Percentiles rank a stretch among this genome's conserved stretches.
Evolutionary conservation across 169 alveolate species (phyloP).

Genomic region (Pseudocohnilembus persalinus): DNA sequence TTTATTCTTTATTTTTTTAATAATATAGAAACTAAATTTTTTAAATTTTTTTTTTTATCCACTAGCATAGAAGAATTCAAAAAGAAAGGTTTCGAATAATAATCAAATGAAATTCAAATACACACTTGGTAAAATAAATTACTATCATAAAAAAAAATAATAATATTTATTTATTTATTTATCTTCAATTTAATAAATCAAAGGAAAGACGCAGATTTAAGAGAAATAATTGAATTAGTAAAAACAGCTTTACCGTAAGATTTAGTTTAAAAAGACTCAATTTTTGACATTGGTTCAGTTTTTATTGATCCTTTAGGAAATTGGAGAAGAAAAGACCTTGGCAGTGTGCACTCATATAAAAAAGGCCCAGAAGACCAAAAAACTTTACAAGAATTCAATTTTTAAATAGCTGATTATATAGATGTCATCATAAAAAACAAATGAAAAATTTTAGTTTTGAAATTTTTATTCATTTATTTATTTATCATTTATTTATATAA

Average conservation of each 20-base stretch:
- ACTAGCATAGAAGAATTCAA: background rate
- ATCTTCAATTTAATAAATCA: no score
- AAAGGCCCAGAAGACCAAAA: background rate
- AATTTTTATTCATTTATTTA: no score
- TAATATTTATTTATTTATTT: no score
- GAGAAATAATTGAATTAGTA: background rate
- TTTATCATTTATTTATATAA: no score
- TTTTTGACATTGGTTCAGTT: background rate
- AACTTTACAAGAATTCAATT: background rate
- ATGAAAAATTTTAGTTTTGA: no score
- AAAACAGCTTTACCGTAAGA: background rate
- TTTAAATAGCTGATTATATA: background rate
- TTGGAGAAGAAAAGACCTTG: background rate
- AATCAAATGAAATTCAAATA: background rate
- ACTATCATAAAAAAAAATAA: no score
- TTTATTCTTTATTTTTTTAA: no score
- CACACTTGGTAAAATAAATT: background rate
- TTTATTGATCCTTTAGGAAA: background rate
- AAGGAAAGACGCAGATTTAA: background rate
- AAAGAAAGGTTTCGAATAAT: background rate
- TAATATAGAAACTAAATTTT: no score
- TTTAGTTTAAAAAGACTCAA: background rate
- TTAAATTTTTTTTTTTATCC: no score
- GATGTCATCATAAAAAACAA: background rate
- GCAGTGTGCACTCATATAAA: background rate